A percentile compares a stretch with the other conserved stretches of the same genome.
Evolutionary conservation across 768 basidiomycete species (phyloP).

Genomic region (Boletus bicolor): DNA sequence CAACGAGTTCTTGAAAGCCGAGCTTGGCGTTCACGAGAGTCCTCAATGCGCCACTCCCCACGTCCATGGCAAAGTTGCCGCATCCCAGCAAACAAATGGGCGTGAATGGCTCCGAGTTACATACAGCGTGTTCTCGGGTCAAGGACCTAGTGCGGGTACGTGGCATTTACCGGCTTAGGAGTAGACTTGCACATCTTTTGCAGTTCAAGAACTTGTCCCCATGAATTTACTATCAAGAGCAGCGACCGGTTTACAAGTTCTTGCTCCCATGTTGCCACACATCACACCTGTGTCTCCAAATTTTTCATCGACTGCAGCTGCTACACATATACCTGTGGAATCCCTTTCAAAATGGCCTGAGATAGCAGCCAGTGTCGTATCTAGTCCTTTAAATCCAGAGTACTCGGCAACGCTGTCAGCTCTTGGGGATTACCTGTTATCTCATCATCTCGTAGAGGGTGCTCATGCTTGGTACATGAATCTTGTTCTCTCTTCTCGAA

Average conservation of each 20-base stretch:
- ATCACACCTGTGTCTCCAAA: slow-evolving; percentile 64
- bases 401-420: slow-evolving; percentile 73
- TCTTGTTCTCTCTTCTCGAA: background rate
- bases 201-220: slow-evolving; percentile 75
- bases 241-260: slow-evolving; percentile 38
- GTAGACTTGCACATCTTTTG: slow-evolving; percentile 4
- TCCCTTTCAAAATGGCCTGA: slow-evolving; percentile 80
- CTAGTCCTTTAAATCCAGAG: slow-evolving; percentile 65
- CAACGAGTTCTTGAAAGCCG: slow-evolving; percentile 76
- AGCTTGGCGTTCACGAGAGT: slow-evolving; percentile 51
- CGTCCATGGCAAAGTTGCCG: slow-evolving; percentile 19
- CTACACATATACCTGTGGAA: slow-evolving; percentile 53
- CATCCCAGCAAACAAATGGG: slow-evolving; percentile 39
- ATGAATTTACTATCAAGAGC: slow-evolving; percentile 47
- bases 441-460: slow-evolving; percentile 74
- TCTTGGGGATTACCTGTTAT: slow-evolving; percentile 77
- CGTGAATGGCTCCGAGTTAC: slow-evolving; percentile 75
- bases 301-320: slow-evolving; percentile 45
- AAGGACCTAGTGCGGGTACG: slow-evolving; percentile 72
- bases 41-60: slow-evolving; percentile 10
- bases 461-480: slow-evolving; percentile 81
- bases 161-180: background rate
- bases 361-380: slow-evolving; percentile 77
- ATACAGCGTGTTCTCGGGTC: slow-evolving; percentile 82
- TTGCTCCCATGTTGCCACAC: slow-evolving; percentile 31